Evolutionary conservation across 805 yeast genomes (phyloP).

Genomic region (Jamesozyma lodderae): DNA sequence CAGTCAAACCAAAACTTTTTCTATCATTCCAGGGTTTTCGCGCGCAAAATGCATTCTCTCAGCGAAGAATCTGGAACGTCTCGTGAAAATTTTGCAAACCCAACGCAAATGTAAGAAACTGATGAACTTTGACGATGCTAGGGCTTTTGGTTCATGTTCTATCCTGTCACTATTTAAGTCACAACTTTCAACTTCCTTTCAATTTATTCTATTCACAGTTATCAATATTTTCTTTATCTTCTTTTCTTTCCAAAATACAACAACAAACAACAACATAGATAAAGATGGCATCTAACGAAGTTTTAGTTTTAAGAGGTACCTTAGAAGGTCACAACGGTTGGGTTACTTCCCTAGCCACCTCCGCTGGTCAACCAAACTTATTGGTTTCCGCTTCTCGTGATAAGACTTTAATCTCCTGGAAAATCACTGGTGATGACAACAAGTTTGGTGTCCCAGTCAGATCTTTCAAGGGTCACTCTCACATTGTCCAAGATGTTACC

Average conservation of each 20-base stretch:
- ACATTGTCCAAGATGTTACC: conserved; percentile 96
- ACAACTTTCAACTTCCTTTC: background rate
- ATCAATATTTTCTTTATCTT: background rate
- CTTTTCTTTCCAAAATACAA: background rate
- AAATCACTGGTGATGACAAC: conserved; percentile 90
- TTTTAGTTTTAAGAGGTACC: conserved; percentile 99
- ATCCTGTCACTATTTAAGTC: background rate
- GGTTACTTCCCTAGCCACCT: conserved; percentile 98
- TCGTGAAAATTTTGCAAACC: too few species aligned
- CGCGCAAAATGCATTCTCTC: background rate
- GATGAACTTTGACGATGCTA: background rate
- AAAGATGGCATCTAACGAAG: conserved; percentile 73
- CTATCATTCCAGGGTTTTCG: background rate
- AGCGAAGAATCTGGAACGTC: background rate
- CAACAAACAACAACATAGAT: conserved; percentile 9
- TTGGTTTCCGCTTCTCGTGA: conserved; percentile 98
- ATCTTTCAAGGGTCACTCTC: conserved; percentile 97
- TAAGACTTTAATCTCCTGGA: conserved; percentile 97
- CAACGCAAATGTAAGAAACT: background rate
- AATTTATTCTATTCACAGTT: background rate
- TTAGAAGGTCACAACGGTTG: conserved; percentile 95
- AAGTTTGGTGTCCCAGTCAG: conserved; percentile 97
- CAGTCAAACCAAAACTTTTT: background rate
- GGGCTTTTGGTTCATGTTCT: background rate
- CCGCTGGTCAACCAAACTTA: conserved; percentile 95